These are phyloP conservation scores for Penicillium odoratum DNA, from an alignment of 495 filamentous ascomycete genomes.

Conservation along the genomic window DNA sequence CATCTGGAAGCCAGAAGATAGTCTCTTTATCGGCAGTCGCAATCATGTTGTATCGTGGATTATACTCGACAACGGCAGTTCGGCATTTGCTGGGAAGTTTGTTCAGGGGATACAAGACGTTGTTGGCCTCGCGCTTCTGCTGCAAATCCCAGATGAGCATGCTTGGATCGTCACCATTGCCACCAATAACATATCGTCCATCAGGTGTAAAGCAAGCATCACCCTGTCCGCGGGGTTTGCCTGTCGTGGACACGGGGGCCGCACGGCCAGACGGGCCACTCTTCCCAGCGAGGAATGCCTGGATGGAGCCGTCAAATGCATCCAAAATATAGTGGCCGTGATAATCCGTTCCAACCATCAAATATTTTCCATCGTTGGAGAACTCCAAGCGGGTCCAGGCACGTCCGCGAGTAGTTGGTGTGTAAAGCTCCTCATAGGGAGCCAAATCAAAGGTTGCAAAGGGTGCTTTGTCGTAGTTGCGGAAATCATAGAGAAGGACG, in stretches of 20 bases:
- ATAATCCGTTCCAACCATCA: slow-evolving; percentile 79
- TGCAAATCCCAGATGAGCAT: slow-evolving; percentile 83
- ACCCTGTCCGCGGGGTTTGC: slow-evolving; percentile 61
- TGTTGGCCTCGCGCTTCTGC: slow-evolving; percentile 46
- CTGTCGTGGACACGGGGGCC: slow-evolving; percentile 45
- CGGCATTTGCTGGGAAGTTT: slow-evolving; percentile 65
- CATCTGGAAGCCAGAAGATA: slow-evolving; percentile 81
- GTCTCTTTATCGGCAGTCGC: slow-evolving; percentile 85
- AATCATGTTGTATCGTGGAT: slow-evolving; percentile 86
- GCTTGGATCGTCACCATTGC: slow-evolving; percentile 64
- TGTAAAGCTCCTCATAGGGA: slow-evolving; percentile 56
- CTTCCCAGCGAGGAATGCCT: slow-evolving; percentile 59
- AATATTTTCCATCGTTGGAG: slow-evolving; percentile 86
- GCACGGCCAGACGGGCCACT: slow-evolving; percentile 46
- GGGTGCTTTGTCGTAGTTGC: slow-evolving; percentile 87
- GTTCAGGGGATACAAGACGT: slow-evolving; percentile 62
- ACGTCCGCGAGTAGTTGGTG: slow-evolving; percentile 46
- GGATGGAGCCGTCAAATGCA: slow-evolving; percentile 77
- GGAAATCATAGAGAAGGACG: slow-evolving; percentile 87
- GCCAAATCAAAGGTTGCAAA: slow-evolving; percentile 83
- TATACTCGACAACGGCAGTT: slow-evolving; percentile 78
- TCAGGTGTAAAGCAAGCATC: slow-evolving; percentile 89
- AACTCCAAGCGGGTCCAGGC: slow-evolving; percentile 89
- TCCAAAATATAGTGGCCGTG: slow-evolving; percentile 86
- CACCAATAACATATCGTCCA: slow-evolving; percentile 81